These are phyloP conservation scores for Catharanthus roseus DNA, from an alignment of 257 asterid species.

Conservation along the genomic window DNA sequence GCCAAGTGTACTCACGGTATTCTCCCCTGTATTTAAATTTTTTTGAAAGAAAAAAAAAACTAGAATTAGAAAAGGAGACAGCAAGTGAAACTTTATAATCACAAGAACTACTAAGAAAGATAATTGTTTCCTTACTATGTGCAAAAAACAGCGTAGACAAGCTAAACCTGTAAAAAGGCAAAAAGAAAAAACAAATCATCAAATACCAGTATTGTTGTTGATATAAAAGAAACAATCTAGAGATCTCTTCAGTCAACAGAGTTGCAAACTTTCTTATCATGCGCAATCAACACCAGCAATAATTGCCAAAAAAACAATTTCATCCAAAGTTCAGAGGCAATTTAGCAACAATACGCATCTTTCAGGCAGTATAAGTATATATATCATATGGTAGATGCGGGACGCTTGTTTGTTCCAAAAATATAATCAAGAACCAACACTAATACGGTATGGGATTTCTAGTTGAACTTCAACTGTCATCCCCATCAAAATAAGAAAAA, in stretches of 20 bases:
- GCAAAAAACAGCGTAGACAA: conserved; percentile 53
- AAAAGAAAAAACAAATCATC: background rate
- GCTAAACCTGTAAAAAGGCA: conserved; percentile 53
- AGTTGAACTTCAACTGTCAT: background rate
- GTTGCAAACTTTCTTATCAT: background rate
- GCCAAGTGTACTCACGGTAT: conserved; percentile 47
- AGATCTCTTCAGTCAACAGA: background rate
- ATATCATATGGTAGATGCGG: background rate
- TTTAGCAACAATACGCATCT: background rate
- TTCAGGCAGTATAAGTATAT: background rate
- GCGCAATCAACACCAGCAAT: background rate
- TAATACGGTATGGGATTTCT: background rate
- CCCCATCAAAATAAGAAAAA: background rate
- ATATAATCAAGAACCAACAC: background rate
- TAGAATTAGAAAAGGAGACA: background rate
- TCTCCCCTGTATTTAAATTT: conserved; percentile 48
- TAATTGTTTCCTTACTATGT: conserved; percentile 44
- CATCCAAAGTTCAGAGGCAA: background rate
- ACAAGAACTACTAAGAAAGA: background rate
- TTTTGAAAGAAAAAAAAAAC: background rate
- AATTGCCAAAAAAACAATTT: background rate
- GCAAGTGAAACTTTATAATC: background rate
- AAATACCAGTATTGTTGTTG: background rate
- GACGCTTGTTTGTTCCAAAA: background rate
- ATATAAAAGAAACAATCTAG: background rate